phyloP scores from a whole-genome alignment of 2,329 filamentous ascomycete genomes.

The Monosporascus sp. region DNA sequence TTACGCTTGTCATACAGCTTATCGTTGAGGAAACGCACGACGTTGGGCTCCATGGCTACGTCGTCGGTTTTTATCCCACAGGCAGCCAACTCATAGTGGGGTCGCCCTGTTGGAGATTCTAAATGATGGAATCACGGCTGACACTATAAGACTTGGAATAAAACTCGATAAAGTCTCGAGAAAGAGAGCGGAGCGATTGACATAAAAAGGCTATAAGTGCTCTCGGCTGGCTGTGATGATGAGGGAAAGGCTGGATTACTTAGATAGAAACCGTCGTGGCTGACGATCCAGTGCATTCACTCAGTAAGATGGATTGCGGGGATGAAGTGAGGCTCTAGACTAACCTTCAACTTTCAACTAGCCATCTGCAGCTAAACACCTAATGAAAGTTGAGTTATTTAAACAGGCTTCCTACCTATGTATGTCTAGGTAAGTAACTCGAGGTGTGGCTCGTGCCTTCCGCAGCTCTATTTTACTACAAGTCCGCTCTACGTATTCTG shows the following conservation, averaged over 20 bases:
- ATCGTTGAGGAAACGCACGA: slow-evolving; percentile 89
- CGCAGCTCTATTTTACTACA: no score
- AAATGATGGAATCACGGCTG: neutral
- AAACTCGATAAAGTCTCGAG: neutral
- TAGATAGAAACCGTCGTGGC: neutral
- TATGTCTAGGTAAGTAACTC: no score
- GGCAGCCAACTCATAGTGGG: neutral
- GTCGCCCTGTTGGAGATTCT: neutral
- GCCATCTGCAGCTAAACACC: no score
- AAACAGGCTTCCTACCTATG: no score
- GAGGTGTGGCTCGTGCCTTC: no score
- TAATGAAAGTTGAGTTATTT: no score
- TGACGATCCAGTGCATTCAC: neutral
- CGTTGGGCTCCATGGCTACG: slow-evolving; percentile 71
- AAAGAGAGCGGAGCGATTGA: neutral
- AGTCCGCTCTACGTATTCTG: no score
- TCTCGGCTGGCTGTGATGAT: neutral
- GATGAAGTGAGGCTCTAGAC: no score
- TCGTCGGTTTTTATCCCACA: slow-evolving; percentile 1
- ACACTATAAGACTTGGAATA: neutral
- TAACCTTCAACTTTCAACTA: no score
- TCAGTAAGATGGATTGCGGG: no score
- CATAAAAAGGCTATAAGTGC: neutral
- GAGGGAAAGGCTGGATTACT: neutral
- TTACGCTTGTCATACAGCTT: slow-evolving; percentile 99